Evolutionary conservation across 805 yeast species (phyloP).

Genomic region (Blastobotrys americana): DNA sequence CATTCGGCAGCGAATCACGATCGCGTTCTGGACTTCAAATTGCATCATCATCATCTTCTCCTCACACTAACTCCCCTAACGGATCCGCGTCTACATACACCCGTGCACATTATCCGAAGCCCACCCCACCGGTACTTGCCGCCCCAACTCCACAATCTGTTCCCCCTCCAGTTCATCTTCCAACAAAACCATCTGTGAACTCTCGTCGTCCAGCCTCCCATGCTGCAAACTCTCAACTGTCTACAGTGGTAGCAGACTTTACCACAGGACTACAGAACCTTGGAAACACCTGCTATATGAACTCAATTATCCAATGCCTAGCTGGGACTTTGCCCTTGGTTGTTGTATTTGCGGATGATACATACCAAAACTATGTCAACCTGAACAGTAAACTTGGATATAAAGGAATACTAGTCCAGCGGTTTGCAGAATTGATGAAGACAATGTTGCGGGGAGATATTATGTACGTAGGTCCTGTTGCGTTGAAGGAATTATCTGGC

Average conservation of each 20-base stretch:
- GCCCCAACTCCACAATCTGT: background rate
- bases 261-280: conserved; percentile 70
- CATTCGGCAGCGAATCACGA: conserved; percentile 3
- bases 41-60: background rate
- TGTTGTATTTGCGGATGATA: conserved; percentile 51
- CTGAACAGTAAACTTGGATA: conserved; percentile 69
- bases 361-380: conserved; percentile 63
- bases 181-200: conserved; percentile 1
- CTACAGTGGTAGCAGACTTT: conserved; percentile 29
- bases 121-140: background rate
- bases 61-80: conserved; percentile 1
- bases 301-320: conserved; percentile 80
- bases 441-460: conserved; percentile 47
- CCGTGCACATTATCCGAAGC: background rate
- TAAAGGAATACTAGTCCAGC: conserved; percentile 66
- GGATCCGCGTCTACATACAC: conserved; percentile 1
- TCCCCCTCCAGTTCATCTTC: conserved; percentile 1
- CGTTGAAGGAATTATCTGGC: conserved; percentile 63
- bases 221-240: conserved; percentile 4
- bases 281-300: conserved; percentile 92
- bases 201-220: background rate
- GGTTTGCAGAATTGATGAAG: conserved; percentile 53
- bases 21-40: conserved; percentile 1
- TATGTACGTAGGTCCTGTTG: conserved; percentile 48
- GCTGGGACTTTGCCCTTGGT: conserved; percentile 64